A percentile compares a stretch with the other conserved stretches of the same genome.
These are phyloP conservation scores for Yamadazyma oceani DNA, from an alignment of 1,139 yeast genomes.

Conservation along the genomic window DNA sequence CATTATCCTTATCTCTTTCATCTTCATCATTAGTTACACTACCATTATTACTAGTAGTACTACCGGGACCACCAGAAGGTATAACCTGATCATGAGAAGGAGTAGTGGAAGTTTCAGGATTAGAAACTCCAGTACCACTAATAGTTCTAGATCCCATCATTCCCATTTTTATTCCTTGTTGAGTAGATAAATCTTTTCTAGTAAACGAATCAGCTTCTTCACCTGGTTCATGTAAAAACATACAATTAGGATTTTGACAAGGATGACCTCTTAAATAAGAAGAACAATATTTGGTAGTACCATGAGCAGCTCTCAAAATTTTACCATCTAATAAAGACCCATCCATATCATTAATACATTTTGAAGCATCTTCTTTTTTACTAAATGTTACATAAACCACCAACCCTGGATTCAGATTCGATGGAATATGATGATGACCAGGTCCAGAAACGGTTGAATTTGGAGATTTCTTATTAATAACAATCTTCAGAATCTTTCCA, in stretches of 20 bases:
- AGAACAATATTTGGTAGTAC: conserved; percentile 97
- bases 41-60: conserved; percentile 6
- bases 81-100: conserved; percentile 55
- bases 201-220: conserved; percentile 98
- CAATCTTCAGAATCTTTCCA: conserved; percentile 93
- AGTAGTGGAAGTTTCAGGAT: conserved; percentile 23
- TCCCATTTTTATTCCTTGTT: conserved; percentile 67
- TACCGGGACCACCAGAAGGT: conserved; percentile 14
- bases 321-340: conserved; percentile 93
- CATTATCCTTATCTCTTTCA: conserved; percentile 14
- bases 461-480: conserved; percentile 79
- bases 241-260: conserved; percentile 98
- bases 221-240: conserved; percentile 99
- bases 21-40: conserved; percentile 2
- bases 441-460: conserved; percentile 28
- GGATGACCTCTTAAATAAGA: conserved; percentile 92
- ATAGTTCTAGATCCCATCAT: conserved; percentile 31
- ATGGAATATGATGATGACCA: conserved; percentile 32
- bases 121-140: conserved; percentile 15
- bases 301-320: conserved; percentile 88
- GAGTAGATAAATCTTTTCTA: conserved; percentile 85
- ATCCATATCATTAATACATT: conserved; percentile 90
- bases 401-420: conserved; percentile 64
- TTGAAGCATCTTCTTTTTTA: conserved; percentile 89
- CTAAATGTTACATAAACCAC: conserved; percentile 97